Percentiles rank a stretch among this genome's conserved stretches.
Conservation (phyloP, 192 early-diverging fungal genomes). For the Pecoramyces ruminantium region DNA sequence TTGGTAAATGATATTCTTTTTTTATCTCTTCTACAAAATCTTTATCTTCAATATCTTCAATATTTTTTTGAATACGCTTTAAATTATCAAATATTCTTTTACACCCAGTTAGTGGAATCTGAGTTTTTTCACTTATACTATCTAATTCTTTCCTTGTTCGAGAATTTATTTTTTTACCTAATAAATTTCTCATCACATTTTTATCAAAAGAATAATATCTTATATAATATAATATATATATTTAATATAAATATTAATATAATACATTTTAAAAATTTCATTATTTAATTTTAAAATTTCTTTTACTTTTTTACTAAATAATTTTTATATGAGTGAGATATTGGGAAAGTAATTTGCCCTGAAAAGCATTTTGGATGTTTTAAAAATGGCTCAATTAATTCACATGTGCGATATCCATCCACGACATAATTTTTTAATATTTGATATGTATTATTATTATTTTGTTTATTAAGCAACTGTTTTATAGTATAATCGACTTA, state of each 20-base stretch:
- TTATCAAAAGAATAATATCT: not conserved
- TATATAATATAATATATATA: too few species aligned
- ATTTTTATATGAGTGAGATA: not conserved
- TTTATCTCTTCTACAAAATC: not conserved
- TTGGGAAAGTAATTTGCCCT: not conserved
- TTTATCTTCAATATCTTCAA: not conserved
- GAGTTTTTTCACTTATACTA: not conserved
- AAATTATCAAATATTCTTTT: not conserved
- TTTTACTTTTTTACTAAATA: not conserved
- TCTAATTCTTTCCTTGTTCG: not conserved
- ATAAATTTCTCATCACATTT: not conserved
- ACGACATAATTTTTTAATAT: not conserved
- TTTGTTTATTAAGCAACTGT: not conserved
- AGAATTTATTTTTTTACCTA: not conserved
- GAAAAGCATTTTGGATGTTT: not conserved
- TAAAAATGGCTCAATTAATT: not conserved
- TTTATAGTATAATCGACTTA: not conserved
- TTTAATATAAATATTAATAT: too few species aligned
- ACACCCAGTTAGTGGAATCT: not conserved
- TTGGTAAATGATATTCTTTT: not conserved
- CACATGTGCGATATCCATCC: not conserved
- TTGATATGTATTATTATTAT: not conserved
- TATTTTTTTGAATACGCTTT: not conserved
- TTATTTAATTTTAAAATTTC: too few species aligned
- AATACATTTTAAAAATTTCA: too few species aligned